Conservation (phyloP, 176 grass and related monocot genomes). For the Tillandsia fasciculata region DNA sequence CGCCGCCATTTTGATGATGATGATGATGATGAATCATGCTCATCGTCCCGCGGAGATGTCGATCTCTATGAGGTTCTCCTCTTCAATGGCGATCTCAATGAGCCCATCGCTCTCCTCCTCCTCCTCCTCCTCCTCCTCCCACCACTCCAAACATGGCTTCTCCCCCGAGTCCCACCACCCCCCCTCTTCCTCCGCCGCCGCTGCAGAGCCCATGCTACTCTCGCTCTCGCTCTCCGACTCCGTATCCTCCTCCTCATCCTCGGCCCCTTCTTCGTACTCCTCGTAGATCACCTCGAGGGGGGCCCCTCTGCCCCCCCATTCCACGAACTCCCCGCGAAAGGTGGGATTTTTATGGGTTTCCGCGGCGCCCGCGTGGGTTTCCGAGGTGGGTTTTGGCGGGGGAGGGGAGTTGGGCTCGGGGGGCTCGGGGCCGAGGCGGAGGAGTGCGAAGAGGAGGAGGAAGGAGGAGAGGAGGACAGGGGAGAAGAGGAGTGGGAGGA, state of each 20-base stretch:
- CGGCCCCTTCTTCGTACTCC: slow-evolving; percentile 55
- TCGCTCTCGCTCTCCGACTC: slow-evolving; percentile 31
- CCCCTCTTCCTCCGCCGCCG: slow-evolving; percentile 24
- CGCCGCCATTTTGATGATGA: too few relatives aligned
- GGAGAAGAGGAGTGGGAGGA: slow-evolving; percentile 47
- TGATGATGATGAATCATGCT: too few relatives aligned
- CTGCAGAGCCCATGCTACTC: neutral
- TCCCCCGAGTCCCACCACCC: slow-evolving; percentile 1
- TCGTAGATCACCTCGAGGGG: slow-evolving; percentile 78
- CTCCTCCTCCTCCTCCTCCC: slow-evolving; percentile 18
- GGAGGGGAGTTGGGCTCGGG: neutral
- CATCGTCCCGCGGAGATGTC: slow-evolving; percentile 32
- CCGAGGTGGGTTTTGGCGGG: neutral
- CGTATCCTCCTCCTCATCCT: slow-evolving; percentile 12
- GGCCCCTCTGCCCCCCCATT: slow-evolving; percentile 35
- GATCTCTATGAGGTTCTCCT: slow-evolving; percentile 76
- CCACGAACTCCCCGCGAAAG: slow-evolving; percentile 37
- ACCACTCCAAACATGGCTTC: slow-evolving; percentile 1
- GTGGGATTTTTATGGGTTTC: slow-evolving; percentile 5
- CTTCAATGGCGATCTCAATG: slow-evolving; percentile 61
- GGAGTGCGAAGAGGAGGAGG: slow-evolving; percentile 44
- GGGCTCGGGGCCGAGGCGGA: slow-evolving; percentile 45
- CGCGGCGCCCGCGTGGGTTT: neutral
- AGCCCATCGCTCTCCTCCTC: slow-evolving; percentile 21
- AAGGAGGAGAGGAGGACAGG: slow-evolving; percentile 51